Percentiles rank a stretch among this genome's conserved stretches.
Evolutionary conservation across 2,329 filamentous ascomycete genomes (phyloP).

Genomic region (Rhytidhysteron rufulum): DNA sequence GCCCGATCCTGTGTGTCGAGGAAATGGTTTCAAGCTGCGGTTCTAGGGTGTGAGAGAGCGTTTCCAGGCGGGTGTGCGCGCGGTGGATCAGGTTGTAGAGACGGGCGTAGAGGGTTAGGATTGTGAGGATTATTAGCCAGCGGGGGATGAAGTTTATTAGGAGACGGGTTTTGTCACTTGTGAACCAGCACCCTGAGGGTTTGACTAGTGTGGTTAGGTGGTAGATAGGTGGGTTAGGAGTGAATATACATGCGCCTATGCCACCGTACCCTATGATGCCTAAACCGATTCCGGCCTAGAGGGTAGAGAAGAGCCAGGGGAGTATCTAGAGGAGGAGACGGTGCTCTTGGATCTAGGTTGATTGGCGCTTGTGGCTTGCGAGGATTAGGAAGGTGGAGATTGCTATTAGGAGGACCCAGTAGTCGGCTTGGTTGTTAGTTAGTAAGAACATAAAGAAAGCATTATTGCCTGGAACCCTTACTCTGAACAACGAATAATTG

Average conservation of each 20-base stretch:
- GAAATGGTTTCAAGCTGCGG: slow-evolving; percentile 18
- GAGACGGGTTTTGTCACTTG: slow-evolving; percentile 35
- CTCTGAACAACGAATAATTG: slow-evolving; percentile 44
- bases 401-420: slow-evolving; percentile 43
- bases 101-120: slow-evolving; percentile 37
- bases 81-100: slow-evolving; percentile 39
- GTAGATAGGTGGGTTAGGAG: neutral
- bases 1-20: slow-evolving; percentile 14
- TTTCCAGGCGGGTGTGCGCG: slow-evolving; percentile 33
- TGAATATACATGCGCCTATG: slow-evolving; percentile 19
- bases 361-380: slow-evolving; percentile 32
- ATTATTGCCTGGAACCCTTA: no score
- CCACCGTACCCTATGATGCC: slow-evolving; percentile 15
- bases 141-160: slow-evolving; percentile 42
- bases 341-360: slow-evolving; percentile 38
- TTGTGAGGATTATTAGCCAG: slow-evolving; percentile 39
- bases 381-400: slow-evolving; percentile 41
- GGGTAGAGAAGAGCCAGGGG: slow-evolving; percentile 35
- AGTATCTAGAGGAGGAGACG: slow-evolving; percentile 29
- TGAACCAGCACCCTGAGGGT: slow-evolving; percentile 39
- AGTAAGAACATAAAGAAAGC: no score
- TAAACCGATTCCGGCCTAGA: slow-evolving; percentile 30
- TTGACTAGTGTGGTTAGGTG: no score
- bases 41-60: slow-evolving; percentile 19
- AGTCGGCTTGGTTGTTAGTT: no score